Evolutionary conservation across 495 filamentous ascomycete species (phyloP).

Genomic region (Penicillium subrubescens): DNA sequence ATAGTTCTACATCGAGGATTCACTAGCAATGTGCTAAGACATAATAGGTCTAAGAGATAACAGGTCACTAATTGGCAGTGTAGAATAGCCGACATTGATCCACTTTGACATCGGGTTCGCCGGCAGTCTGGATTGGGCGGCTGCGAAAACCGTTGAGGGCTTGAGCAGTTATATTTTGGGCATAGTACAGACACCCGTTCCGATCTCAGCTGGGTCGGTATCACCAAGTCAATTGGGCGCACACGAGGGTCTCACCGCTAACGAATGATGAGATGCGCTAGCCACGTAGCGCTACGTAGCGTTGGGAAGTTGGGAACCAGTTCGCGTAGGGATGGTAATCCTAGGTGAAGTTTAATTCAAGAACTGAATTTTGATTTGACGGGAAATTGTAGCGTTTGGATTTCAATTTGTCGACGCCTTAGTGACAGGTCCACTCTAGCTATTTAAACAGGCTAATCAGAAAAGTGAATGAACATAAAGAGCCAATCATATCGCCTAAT

Average conservation of each 20-base stretch:
- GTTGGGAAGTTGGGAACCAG: background rate
- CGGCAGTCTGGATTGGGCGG: background rate
- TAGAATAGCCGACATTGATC: background rate
- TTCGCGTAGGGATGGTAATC: background rate
- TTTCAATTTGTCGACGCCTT: background rate
- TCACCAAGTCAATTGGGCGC: too few species aligned
- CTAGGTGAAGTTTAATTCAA: background rate
- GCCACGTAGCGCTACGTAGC: background rate
- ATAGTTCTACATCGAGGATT: background rate
- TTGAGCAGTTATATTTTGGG: too few species aligned
- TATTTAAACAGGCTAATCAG: too few species aligned
- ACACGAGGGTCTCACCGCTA: background rate
- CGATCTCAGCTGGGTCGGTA: too few species aligned
- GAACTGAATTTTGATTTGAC: background rate
- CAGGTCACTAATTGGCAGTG: background rate
- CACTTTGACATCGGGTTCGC: background rate
- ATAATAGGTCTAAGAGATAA: background rate
- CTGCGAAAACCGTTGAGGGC: too few species aligned
- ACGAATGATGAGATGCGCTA: background rate
- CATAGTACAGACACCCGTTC: too few species aligned
- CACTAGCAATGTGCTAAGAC: background rate
- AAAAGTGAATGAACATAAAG: too few species aligned
- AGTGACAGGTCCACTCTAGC: background rate
- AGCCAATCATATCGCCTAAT: too few species aligned
- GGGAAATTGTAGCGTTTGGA: background rate